Evolutionary conservation across 2,329 filamentous ascomycete species (phyloP), one percentile per base, ranked within the genome.

Genomic region (Pseudogymnoascus sp.): DNA sequence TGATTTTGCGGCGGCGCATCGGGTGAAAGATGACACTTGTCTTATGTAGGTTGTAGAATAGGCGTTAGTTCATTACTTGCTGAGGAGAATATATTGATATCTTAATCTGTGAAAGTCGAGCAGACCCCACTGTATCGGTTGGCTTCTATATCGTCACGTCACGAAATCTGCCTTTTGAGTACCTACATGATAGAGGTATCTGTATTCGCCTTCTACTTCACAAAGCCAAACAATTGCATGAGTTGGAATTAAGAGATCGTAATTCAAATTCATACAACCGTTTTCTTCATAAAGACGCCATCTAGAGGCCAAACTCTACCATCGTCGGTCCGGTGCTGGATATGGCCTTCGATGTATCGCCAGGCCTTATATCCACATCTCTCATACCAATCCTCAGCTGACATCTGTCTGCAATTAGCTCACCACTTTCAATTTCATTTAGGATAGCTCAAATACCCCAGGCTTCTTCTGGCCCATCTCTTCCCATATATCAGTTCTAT

Each of bases 151-250:
- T 8, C 16, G 5, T 11, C 5, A 18, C 14, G 6, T 56, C 10
- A 6, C 21, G 21, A 53, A 21, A 50, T 28, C 1, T 28, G 14
- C 23, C 5, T 10, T 16, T 28, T 31, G 25, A 28, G n/a, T 28
- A 10, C 23, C 12, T 79, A 62, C 75, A 79, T 70, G 77, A 72
- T 73, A 81, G 72, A 64, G 83, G 81, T 12, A n/a, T 5, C 78
- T 78, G 14, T 11, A 31, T 11, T 31, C 14, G 23, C 7, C 25
- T 11, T 31, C 8, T 31, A 53, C 14, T 31, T 12, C n/a, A 53
- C 25, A 4, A 18, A 31, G 8, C 10, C 28, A 34, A 34, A 34
- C 7, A 53, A 53, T 53, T 4, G 23, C 14, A 31, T 16, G 50
- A 12, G 10, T 18, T 34, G 8, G n/a, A 18, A 56, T 34, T 0